Conservation (phyloP, 306 rosid species). For the Quercus alba region DNA sequence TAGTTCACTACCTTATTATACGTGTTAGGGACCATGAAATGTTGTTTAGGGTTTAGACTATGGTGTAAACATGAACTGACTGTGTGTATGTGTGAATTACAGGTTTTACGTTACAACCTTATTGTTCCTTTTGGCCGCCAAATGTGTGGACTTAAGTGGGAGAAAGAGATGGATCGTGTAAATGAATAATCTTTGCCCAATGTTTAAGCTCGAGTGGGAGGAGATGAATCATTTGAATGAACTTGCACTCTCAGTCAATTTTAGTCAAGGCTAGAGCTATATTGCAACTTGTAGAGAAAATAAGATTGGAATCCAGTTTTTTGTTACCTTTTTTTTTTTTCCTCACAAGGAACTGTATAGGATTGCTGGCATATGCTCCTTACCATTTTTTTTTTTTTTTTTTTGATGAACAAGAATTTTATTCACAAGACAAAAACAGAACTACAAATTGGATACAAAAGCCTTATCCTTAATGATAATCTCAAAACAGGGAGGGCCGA, state of each 20-base stretch:
- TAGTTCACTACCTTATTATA: too few species aligned
- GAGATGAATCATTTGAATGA: too few species aligned
- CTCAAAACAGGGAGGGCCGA: too few species aligned
- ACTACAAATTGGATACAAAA: too few species aligned
- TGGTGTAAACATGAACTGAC: background rate
- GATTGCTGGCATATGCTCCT: background rate
- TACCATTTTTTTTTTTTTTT: too few species aligned
- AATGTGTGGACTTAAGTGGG: slow-evolving; percentile 84
- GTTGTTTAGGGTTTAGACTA: background rate
- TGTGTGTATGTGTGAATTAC: slow-evolving; percentile 15
- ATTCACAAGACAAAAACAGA: too few species aligned
- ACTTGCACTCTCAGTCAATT: too few species aligned
- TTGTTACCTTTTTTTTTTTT: too few species aligned
- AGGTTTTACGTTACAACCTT: slow-evolving; percentile 84
- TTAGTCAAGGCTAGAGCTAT: background rate
- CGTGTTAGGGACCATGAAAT: background rate
- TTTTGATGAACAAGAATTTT: too few species aligned
- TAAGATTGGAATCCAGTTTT: too few species aligned
- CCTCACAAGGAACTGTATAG: background rate
- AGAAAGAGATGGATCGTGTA: slow-evolving; percentile 69
- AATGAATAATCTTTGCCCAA: slow-evolving; percentile 34
- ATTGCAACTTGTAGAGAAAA: too few species aligned
- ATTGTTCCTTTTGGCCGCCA: slow-evolving; percentile 89
- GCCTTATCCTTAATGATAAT: too few species aligned
- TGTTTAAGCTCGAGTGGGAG: background rate